Percentiles rank a stretch among this genome's conserved stretches.
Evolutionary conservation across 2,329 filamentous ascomycete genomes (phyloP).

Genomic region (Didymella keratinophila): DNA sequence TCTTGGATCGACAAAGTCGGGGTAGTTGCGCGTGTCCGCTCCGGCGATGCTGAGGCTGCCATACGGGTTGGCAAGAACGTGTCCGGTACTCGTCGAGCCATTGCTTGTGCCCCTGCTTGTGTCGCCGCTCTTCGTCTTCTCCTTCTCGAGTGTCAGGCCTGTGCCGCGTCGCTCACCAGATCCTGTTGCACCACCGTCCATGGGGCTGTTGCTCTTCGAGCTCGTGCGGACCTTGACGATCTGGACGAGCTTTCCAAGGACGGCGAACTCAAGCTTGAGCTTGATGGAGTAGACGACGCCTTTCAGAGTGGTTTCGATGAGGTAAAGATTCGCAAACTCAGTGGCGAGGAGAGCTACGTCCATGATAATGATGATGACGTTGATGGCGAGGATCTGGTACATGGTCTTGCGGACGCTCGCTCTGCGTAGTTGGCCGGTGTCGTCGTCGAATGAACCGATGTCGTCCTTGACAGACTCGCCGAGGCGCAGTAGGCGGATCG

Average conservation of each 20-base stretch:
- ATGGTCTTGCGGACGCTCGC: slow-evolving; percentile 40
- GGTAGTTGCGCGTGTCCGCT: slow-evolving; percentile 21
- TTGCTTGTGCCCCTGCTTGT: slow-evolving; percentile 11
- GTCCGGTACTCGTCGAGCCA: slow-evolving; percentile 7
- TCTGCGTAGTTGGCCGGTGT: slow-evolving; percentile 30
- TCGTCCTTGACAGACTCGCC: slow-evolving; percentile 38
- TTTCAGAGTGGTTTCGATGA: slow-evolving; percentile 51
- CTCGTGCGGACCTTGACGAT: slow-evolving; percentile 36
- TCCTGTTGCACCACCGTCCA: neutral
- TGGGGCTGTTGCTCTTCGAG: slow-evolving; percentile 30
- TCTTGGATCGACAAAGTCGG: slow-evolving; percentile 42
- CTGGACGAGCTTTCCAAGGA: slow-evolving; percentile 58
- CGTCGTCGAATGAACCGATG: slow-evolving; percentile 44
- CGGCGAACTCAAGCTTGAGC: slow-evolving; percentile 64
- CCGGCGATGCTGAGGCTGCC: slow-evolving; percentile 13
- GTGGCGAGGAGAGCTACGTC: slow-evolving; percentile 40
- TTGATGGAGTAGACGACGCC: slow-evolving; percentile 57
- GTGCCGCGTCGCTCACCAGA: slow-evolving; percentile 18
- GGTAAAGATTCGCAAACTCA: slow-evolving; percentile 45
- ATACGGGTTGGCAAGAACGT: slow-evolving; percentile 13
- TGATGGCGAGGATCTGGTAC: slow-evolving; percentile 48
- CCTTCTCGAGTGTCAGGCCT: slow-evolving; percentile 31
- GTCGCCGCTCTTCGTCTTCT: slow-evolving; percentile 27
- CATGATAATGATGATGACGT: slow-evolving; percentile 46
- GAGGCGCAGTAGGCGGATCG: slow-evolving; percentile 55